phyloP scores from a whole-genome alignment of 345 rosid species.

The Microcos paniculata region DNA sequence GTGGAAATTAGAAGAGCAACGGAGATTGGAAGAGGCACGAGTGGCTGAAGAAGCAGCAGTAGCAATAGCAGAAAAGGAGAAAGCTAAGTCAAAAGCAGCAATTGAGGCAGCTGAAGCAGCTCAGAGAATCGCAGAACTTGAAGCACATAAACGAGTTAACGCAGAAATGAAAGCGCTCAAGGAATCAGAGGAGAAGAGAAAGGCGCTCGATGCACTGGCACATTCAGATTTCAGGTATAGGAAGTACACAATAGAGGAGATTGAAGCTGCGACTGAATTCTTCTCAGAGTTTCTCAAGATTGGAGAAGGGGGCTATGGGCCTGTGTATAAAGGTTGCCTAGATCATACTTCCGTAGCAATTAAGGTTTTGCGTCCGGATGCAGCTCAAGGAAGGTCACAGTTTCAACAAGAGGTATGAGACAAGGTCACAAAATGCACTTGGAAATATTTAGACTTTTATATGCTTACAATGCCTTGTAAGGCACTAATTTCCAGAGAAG shows the following conservation, averaged over 20 bases:
- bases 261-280: slow-evolving; percentile 77
- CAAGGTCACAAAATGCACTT: not conserved
- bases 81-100: slow-evolving; percentile 78
- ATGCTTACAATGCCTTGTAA: no score
- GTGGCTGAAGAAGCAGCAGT: slow-evolving; percentile 77
- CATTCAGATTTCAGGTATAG: slow-evolving; percentile 64
- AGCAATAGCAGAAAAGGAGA: slow-evolving; percentile 76
- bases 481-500: no score
- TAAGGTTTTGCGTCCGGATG: slow-evolving; percentile 82
- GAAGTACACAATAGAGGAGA: slow-evolving; percentile 78
- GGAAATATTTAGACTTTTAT: not conserved
- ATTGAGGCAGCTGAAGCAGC: slow-evolving; percentile 89
- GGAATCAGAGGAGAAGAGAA: slow-evolving; percentile 72
- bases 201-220: slow-evolving; percentile 56
- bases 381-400: slow-evolving; percentile 90
- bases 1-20: slow-evolving; percentile 83
- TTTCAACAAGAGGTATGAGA: slow-evolving; percentile 86
- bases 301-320: slow-evolving; percentile 97
- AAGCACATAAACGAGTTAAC: slow-evolving; percentile 59
- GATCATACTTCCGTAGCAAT: slow-evolving; percentile 91
- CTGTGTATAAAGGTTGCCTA: slow-evolving; percentile 70
- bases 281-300: slow-evolving; percentile 62
- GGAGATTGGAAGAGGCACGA: slow-evolving; percentile 69
- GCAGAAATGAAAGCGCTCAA: slow-evolving; percentile 79
- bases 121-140: slow-evolving; percentile 73